A percentile compares a stretch with the other conserved stretches of the same genome.
Evolutionary conservation across 2,329 filamentous ascomycete genomes (phyloP).

Genomic region (Neopestalotiopsis clavispora): DNA sequence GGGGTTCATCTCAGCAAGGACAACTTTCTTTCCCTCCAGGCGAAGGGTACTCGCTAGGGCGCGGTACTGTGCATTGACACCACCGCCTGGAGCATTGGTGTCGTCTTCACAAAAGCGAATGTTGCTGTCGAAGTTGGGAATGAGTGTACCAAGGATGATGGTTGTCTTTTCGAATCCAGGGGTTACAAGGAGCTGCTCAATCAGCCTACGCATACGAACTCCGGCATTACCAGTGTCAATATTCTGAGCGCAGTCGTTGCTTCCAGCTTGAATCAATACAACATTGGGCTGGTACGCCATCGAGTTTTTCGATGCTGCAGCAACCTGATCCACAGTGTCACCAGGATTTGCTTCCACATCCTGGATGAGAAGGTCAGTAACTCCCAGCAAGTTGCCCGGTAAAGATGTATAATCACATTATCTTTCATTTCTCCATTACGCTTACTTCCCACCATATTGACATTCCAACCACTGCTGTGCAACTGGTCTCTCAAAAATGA

Average conservation of each 20-base stretch:
- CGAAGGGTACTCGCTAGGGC: not conserved
- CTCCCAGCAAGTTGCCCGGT: not conserved
- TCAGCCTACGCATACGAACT: conserved; percentile 29
- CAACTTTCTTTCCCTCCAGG: not conserved
- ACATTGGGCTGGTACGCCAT: conserved; percentile 25
- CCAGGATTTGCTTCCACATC: conserved; percentile 24
- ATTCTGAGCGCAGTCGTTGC: conserved; percentile 32
- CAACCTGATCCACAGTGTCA: conserved; percentile 22
- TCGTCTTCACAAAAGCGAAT: too few species aligned
- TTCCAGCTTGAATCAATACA: conserved; percentile 36
- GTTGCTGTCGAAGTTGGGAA: too few species aligned
- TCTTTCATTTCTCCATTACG: conserved; percentile 28
- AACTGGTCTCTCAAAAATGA: conserved; percentile 27
- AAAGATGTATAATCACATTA: conserved; percentile 25
- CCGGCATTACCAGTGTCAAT: conserved; percentile 28
- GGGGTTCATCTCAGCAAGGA: conserved; percentile 11
- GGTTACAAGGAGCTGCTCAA: too few species aligned
- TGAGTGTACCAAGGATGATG: too few species aligned
- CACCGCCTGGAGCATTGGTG: too few species aligned
- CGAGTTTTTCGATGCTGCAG: conserved; percentile 8
- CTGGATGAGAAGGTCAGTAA: conserved; percentile 7
- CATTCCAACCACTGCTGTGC: conserved; percentile 26
- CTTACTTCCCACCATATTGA: conserved; percentile 33
- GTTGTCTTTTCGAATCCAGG: conserved; percentile 20
- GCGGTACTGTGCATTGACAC: too few species aligned